These are phyloP conservation scores for Penicillium fimorum DNA, from an alignment of 495 filamentous ascomycete species.

Conservation along the genomic window DNA sequence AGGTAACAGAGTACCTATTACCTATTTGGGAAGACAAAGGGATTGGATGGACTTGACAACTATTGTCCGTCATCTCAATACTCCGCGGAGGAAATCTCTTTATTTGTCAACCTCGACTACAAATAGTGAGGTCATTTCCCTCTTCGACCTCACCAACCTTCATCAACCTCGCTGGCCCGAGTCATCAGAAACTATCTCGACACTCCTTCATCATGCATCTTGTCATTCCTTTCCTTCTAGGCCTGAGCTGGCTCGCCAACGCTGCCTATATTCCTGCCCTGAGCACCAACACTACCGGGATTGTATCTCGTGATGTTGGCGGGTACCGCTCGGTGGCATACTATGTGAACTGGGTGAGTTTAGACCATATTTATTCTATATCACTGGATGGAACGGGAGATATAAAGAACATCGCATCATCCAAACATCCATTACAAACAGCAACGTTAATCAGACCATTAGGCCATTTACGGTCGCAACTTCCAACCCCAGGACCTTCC, in stretches of 20 bases:
- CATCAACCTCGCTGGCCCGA: constrained; percentile 16
- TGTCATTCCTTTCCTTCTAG: constrained; percentile 12
- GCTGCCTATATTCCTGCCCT: constrained; percentile 11
- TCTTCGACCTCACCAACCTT: not conserved
- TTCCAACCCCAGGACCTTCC: constrained; percentile 75
- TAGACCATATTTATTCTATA: not conserved
- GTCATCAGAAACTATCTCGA: not conserved
- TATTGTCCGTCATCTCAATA: constrained; percentile 1
- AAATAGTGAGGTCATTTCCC: constrained; percentile 3
- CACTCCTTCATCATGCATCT: constrained; percentile 17
- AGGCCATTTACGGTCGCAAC: constrained; percentile 73
- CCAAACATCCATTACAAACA: not conserved
- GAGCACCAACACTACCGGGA: constrained; percentile 3
- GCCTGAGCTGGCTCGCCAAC: constrained; percentile 17
- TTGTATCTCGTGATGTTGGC: constrained; percentile 17
- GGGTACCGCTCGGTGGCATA: constrained; percentile 74
- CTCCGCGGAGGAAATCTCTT: not conserved
- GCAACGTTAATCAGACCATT: constrained; percentile 8
- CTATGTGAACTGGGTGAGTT: constrained; percentile 72
- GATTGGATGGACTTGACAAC: not conserved
- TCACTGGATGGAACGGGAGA: not conserved
- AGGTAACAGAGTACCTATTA: not conserved
- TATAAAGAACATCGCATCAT: not conserved
- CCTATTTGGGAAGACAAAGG: not conserved
- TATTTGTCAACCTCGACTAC: constrained; percentile 4